Percentiles rank a stretch among this genome's conserved stretches.
phyloP scores from a whole-genome alignment of 2,329 filamentous ascomycete genomes.

The Pezicula neosporulosa region DNA sequence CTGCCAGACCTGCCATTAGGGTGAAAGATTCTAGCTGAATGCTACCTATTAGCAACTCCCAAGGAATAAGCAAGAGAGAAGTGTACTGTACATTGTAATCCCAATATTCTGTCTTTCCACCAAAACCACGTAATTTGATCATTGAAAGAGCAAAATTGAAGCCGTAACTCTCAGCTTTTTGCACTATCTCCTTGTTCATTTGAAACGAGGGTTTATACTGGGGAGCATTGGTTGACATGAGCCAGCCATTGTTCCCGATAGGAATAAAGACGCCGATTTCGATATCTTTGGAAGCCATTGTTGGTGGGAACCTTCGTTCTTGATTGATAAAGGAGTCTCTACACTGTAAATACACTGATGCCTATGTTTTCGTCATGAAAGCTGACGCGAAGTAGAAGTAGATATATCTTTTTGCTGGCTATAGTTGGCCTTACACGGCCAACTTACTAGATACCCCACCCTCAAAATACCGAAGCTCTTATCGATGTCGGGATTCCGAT shows the following conservation, averaged over 20 bases:
- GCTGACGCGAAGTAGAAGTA: neutral
- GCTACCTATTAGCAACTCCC: too few species aligned
- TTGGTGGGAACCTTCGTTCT: neutral
- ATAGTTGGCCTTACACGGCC: too few species aligned
- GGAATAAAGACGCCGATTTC: neutral
- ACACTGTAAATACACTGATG: neutral
- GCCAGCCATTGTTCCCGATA: conserved; percentile 26
- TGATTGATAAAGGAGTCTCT: neutral
- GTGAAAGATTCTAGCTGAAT: conserved; percentile 23
- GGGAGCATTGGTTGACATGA: conserved; percentile 25
- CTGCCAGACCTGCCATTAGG: conserved; percentile 26
- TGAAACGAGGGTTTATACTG: conserved; percentile 25
- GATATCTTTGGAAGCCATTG: neutral
- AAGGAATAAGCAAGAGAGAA: neutral
- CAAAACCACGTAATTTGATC: conserved; percentile 27
- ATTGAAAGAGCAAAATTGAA: conserved; percentile 25
- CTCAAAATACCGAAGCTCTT: neutral
- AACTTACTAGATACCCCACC: neutral
- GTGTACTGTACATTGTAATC: conserved; percentile 25
- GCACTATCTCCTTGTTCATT: conserved; percentile 22
- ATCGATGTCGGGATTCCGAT: neutral
- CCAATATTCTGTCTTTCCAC: conserved; percentile 26
- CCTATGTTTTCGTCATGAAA: too few species aligned
- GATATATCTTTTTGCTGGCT: neutral
- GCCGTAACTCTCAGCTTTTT: conserved; percentile 25